Conservation (phyloP, 1,284 basidiomycete species). For the Papiliotrema terrestris region DNA sequence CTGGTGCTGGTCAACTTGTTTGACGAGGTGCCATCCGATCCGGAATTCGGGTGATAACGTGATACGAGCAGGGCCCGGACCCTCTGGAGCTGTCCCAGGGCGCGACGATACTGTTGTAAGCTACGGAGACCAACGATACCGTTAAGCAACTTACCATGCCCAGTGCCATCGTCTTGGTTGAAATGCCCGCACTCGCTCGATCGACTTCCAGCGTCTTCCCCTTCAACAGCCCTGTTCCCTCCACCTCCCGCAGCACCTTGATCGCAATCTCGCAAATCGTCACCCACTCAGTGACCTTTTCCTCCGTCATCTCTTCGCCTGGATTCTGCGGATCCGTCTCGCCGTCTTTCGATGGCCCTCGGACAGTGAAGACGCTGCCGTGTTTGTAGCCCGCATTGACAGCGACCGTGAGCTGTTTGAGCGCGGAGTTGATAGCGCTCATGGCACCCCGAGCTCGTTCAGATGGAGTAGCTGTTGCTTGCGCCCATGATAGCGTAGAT, state of each 20-base stretch:
- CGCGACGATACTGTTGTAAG: no score
- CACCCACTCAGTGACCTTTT: background rate
- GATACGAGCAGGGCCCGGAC: no score
- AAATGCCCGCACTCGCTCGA: constrained; percentile 17
- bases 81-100: no score
- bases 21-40: no score
- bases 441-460: constrained; percentile 3
- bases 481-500: background rate
- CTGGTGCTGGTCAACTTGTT: no score
- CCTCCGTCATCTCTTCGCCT: background rate
- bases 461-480: background rate
- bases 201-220: constrained; percentile 29
- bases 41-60: no score
- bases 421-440: background rate
- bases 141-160: no score
- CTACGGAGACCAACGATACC: no score
- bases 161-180: background rate
- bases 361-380: background rate
- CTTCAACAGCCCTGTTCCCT: constrained; percentile 8
- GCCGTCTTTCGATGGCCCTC: constrained; percentile 1
- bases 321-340: constrained; percentile 15
- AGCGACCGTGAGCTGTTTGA: constrained; percentile 3
- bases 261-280: constrained; percentile 7
- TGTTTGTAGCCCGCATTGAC: constrained; percentile 7
- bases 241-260: constrained; percentile 22